These are phyloP conservation scores for Penicillium sp. DNA, from an alignment of 2,329 filamentous ascomycete genomes.

Conservation along the genomic window DNA sequence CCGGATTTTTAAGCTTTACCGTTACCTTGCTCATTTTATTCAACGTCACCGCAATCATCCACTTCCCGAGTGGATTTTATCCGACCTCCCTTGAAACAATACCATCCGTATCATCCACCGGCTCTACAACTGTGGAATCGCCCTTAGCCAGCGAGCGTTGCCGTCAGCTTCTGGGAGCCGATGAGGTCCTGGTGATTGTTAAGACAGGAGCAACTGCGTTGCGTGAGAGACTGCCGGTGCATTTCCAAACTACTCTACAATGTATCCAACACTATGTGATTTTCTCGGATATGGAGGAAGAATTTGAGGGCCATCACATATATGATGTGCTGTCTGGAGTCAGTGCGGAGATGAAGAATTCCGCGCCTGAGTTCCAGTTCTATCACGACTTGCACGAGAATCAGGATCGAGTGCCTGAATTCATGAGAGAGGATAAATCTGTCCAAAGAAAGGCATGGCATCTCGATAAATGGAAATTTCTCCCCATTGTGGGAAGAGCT, in stretches of 20 bases:
- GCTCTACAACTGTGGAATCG: neutral
- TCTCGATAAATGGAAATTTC: slow-evolving; percentile 61
- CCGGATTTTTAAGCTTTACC: neutral
- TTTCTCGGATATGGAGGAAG: neutral
- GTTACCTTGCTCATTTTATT: neutral
- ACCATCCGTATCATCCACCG: neutral
- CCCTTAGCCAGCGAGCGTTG: neutral
- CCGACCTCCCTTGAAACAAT: neutral
- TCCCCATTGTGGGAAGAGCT: slow-evolving; percentile 57
- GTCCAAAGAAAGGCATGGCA: slow-evolving; percentile 40
- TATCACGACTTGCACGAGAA: neutral
- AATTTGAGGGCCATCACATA: neutral
- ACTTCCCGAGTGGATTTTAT: neutral
- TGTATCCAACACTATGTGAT: neutral
- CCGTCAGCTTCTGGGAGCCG: neutral
- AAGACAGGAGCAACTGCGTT: neutral
- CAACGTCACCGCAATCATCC: neutral
- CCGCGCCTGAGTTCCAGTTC: neutral
- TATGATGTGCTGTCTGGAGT: neutral
- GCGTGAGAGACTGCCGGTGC: neutral
- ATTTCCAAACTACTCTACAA: neutral
- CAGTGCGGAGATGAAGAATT: neutral
- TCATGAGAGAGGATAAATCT: neutral
- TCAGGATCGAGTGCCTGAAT: neutral
- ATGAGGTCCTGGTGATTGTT: neutral